Conservation (phyloP, 176 grass and related monocot genomes). For the Oryza rufipogon region DNA sequence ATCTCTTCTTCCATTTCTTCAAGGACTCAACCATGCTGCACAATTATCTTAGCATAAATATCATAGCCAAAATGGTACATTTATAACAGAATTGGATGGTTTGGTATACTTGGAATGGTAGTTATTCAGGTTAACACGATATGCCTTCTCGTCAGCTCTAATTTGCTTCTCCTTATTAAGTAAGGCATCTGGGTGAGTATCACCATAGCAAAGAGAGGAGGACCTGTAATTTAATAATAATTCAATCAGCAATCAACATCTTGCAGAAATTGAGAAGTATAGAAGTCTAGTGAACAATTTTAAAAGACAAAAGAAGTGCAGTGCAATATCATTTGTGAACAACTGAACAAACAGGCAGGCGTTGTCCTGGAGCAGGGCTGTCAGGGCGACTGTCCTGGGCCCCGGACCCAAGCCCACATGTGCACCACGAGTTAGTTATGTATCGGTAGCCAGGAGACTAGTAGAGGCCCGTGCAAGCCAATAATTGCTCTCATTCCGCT, state of each 20-base stretch:
- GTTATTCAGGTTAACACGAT: conserved; percentile 59
- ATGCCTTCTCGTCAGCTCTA: conserved; percentile 55
- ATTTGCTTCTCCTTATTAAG: conserved; percentile 55
- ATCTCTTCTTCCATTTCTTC: conserved; percentile 78
- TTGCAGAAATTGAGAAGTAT: conserved; percentile 7
- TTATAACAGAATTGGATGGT: conserved; percentile 26
- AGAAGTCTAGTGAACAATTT: not conserved
- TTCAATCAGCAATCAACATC: conserved; percentile 27
- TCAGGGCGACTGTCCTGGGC: too few relatives aligned
- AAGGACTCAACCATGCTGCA: conserved; percentile 75
- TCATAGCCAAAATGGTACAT: conserved; percentile 21
- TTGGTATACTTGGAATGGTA: conserved; percentile 71
- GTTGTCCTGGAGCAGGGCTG: too few relatives aligned
- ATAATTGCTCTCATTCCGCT: too few relatives aligned
- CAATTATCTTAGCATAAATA: conserved; percentile 37
- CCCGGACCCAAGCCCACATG: too few relatives aligned
- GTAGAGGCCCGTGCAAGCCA: too few relatives aligned
- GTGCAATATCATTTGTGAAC: conserved; percentile 9
- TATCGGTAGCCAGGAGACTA: too few relatives aligned
- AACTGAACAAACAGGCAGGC: not conserved
- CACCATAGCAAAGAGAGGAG: conserved; percentile 63
- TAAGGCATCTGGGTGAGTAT: conserved; percentile 77
- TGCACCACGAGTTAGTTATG: too few relatives aligned
- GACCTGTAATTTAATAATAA: conserved; percentile 57
- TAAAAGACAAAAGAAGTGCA: not conserved